Conservation (phyloP, 2,329 filamentous ascomycete genomes). For the Neopestalotiopsis sp. region DNA sequence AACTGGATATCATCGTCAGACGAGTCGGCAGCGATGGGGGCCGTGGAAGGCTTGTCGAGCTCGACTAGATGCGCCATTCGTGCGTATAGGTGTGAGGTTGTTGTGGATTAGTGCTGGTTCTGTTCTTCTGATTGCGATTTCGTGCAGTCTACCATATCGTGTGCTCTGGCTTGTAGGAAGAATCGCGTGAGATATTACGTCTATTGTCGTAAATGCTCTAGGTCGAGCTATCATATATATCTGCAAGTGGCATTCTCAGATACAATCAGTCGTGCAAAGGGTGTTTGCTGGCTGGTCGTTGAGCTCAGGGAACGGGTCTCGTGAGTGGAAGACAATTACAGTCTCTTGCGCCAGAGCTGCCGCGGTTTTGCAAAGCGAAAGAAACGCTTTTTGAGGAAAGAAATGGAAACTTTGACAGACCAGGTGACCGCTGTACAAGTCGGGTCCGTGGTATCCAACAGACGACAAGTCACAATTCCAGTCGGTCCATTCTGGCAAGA, state of each 20-base stretch:
- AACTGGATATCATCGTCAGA: conserved; percentile 23
- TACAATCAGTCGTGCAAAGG: not conserved
- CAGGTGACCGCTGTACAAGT: not conserved
- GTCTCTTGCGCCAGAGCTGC: not conserved
- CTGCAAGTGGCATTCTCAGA: not conserved
- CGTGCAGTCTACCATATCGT: not conserved
- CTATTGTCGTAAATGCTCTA: not conserved
- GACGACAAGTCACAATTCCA: not conserved
- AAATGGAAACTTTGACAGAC: not conserved
- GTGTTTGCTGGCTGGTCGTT: not conserved
- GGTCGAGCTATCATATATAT: not conserved
- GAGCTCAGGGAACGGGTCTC: not conserved
- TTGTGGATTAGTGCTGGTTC: not conserved
- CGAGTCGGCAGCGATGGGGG: conserved; percentile 25
- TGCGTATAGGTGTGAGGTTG: not conserved
- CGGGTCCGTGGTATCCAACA: not conserved
- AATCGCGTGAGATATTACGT: not conserved
- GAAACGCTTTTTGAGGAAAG: not conserved
- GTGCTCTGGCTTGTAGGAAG: not conserved
- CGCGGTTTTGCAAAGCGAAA: not conserved
- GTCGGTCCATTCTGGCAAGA: conserved; percentile 1
- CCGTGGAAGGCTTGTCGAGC: conserved; percentile 32
- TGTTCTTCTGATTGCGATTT: not conserved
- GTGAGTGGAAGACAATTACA: not conserved
- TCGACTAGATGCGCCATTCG: conserved; percentile 31